Evolutionary conservation across 345 rosid genomes (phyloP), one percentile per base, ranked within the genome.

Genomic region (Ceriops zippeliana): DNA sequence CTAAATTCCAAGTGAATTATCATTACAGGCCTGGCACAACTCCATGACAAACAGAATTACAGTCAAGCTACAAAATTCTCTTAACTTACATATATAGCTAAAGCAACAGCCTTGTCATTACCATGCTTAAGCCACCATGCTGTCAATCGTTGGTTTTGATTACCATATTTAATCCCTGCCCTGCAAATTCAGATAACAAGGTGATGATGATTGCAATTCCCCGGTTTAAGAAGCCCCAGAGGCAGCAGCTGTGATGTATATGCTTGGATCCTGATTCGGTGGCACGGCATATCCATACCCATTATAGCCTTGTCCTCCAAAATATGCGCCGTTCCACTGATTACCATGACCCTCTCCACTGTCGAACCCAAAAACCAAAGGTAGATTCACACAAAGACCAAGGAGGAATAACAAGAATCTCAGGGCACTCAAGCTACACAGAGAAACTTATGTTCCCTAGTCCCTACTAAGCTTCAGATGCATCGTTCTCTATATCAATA

Each of bases 311-410:
- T 86, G 89, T 66, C 88, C 92, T 69, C 91, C 83, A 30, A 82
- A 73, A 75, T 90, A 82, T 70, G 77, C 85, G 37, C 96, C 97
- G 24, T 86, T 86, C 97, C 97, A 89, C 61, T 89, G 96, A 76
- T 72, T 86, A 53, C 81, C 63, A 27, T 78, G 74, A 74, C 90
- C 91, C 84, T 83, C 96, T 80, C 93, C 96, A 85, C 98, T 92
- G 92, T 24, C 67, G 71, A 70, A 63, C 26, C 38, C 60, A 53
- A 5, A 28, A 63, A 57, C 24, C 20, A 47, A 49, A 24, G 58
- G 51, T 22, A 16, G 4, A 24, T 28, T 57, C 13, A 71, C 54
- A 47, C 7, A 26, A 47, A 46, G 28, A 10, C 32, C 38, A 47
- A n/a, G 31, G 30, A 56, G 21, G 24, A 54, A 54, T 26, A 6